Conservation (phyloP, 192 early-diverging fungal species). For the Podila clonocystis region DNA sequence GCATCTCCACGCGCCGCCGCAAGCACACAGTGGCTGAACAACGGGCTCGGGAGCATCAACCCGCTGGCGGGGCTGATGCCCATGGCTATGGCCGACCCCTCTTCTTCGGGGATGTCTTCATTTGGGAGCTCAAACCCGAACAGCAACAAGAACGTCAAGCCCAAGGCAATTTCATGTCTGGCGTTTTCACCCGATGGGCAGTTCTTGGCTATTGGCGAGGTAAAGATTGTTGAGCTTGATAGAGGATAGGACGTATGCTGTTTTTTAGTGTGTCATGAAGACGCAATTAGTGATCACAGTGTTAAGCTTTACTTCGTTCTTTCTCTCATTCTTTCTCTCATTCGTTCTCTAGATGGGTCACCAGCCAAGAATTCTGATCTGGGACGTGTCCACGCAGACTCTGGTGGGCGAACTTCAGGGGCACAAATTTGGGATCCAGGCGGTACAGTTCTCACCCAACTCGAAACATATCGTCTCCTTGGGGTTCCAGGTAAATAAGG, state of each 20-base stretch:
- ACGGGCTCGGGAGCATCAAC: constrained; percentile 21
- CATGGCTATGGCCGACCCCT: constrained; percentile 34
- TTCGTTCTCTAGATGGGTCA: constrained; percentile 67
- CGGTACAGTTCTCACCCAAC: constrained; percentile 78
- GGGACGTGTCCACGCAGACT: constrained; percentile 64
- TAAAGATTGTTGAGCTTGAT: constrained; percentile 21
- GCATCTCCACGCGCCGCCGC: constrained; percentile 15
- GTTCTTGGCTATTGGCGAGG: constrained; percentile 82
- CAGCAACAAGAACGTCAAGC: constrained; percentile 50
- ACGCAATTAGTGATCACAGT: too few species aligned
- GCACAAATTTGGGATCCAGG: constrained; percentile 82
- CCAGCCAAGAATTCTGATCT: constrained; percentile 80
- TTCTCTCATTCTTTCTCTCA: too few species aligned
- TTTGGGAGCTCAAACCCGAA: constrained; percentile 24
- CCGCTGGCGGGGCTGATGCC: constrained; percentile 46
- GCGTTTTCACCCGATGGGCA: constrained; percentile 76
- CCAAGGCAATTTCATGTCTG: constrained; percentile 78
- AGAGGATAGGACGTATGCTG: background rate
- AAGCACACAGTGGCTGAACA: constrained; percentile 39
- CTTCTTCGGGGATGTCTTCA: constrained; percentile 5
- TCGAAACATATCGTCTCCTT: constrained; percentile 74
- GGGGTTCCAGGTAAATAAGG: constrained; percentile 70
- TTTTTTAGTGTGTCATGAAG: too few species aligned
- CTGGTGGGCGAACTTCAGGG: constrained; percentile 71
- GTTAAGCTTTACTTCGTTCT: too few species aligned